A percentile compares a stretch with the other conserved stretches of the same genome.
These are phyloP conservation scores for Tolypocladium capitatum DNA, from an alignment of 2,329 filamentous ascomycete species.

Conservation along the genomic window DNA sequence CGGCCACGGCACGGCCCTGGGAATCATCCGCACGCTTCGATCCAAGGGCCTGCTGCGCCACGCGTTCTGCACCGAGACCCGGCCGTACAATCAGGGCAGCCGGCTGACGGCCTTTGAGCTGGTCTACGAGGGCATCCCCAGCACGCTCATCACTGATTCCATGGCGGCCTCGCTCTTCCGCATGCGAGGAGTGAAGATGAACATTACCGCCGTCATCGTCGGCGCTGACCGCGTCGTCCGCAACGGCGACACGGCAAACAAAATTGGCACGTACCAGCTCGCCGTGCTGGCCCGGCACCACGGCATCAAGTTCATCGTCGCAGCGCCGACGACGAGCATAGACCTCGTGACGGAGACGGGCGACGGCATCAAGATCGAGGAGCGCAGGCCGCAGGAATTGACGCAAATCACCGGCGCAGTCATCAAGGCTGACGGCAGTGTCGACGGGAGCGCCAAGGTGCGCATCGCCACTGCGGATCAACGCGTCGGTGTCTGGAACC, in stretches of 20 bases:
- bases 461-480: slow-evolving; percentile 68
- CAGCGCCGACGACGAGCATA: slow-evolving; percentile 87
- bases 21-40: slow-evolving; percentile 78
- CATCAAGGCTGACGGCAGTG: slow-evolving; percentile 45
- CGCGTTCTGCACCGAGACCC: slow-evolving; percentile 92
- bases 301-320: slow-evolving; percentile 86
- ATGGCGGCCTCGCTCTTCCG: slow-evolving; percentile 84
- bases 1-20: slow-evolving; percentile 91
- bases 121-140: slow-evolving; percentile 83
- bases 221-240: slow-evolving; percentile 90
- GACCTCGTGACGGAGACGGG: slow-evolving; percentile 72
- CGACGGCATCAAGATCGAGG: slow-evolving; percentile 75
- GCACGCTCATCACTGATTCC: slow-evolving; percentile 86
- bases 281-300: slow-evolving; percentile 84
- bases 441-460: slow-evolving; percentile 50
- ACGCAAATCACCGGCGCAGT: slow-evolving; percentile 72
- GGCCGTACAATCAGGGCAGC: slow-evolving; percentile 95
- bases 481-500: slow-evolving; percentile 85
- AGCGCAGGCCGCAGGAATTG: slow-evolving; percentile 69
- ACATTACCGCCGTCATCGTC: slow-evolving; percentile 79
- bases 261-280: slow-evolving; percentile 89
- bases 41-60: slow-evolving; percentile 53
- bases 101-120: slow-evolving; percentile 91
- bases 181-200: slow-evolving; percentile 45
- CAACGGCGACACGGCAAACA: slow-evolving; percentile 97